phyloP scores from a whole-genome alignment of 139 green algal species.

The Tetraselmis striata region DNA sequence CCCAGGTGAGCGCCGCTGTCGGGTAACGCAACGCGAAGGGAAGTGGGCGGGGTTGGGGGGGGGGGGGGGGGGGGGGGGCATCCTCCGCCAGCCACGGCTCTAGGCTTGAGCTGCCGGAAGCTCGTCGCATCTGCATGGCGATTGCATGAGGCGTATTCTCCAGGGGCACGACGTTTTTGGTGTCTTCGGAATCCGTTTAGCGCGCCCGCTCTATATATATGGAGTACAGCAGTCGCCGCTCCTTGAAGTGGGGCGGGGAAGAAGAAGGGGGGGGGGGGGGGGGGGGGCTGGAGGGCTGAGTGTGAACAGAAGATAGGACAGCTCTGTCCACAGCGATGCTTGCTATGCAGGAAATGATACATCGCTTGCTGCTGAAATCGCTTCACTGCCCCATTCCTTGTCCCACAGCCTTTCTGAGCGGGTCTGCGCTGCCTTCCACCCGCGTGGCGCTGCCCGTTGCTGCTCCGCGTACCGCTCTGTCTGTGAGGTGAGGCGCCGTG shows the following conservation, averaged over 20 bases:
- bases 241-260: neutral
- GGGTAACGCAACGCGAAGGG: neutral
- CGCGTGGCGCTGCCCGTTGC: neutral
- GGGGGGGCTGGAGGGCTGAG: neutral
- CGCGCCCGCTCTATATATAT: neutral
- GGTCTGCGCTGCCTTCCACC: neutral
- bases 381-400: neutral
- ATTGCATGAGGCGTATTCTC: neutral
- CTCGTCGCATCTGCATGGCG: neutral
- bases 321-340: no score
- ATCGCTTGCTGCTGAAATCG: neutral
- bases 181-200: neutral
- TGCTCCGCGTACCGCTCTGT: neutral
- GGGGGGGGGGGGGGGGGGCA: no score
- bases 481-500: neutral
- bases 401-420: neutral
- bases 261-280: neutral
- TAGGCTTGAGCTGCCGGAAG: no score
- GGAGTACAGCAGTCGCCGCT: neutral
- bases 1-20: neutral
- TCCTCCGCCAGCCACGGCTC: no score
- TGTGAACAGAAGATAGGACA: no score
- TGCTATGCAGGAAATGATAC: neutral
- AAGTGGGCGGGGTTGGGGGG: neutral
- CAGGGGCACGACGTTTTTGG: neutral